A percentile compares a stretch with the other conserved stretches of the same genome.
phyloP scores from a whole-genome alignment of 108 stramenopile species.

The Asterionellopsis glacialis region DNA sequence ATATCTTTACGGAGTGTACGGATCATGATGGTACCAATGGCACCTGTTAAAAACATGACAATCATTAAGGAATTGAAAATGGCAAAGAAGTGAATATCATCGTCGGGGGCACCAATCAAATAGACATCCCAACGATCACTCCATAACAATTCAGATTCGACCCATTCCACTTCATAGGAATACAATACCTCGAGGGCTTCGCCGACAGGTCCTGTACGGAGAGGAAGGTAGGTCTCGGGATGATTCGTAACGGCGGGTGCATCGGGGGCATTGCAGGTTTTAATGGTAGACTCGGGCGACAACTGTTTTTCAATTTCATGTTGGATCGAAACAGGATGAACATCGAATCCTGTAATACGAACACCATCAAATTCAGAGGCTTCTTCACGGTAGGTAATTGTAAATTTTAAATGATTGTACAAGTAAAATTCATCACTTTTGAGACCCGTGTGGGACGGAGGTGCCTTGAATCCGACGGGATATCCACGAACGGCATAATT shows the following conservation, averaged over 20 bases:
- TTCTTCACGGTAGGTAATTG: constrained; percentile 74
- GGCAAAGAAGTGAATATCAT: constrained; percentile 98
- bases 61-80: constrained; percentile 99
- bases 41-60: constrained; percentile 95
- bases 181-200: constrained; percentile 60
- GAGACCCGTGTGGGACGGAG: constrained; percentile 39
- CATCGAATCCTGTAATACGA: constrained; percentile 94
- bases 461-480: constrained; percentile 80
- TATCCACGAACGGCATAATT: constrained; percentile 81
- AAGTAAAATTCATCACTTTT: constrained; percentile 53
- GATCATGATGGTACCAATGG: constrained; percentile 94
- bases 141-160: constrained; percentile 81
- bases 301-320: constrained; percentile 43
- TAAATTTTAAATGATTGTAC: constrained; percentile 93
- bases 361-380: constrained; percentile 63
- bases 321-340: constrained; percentile 82
- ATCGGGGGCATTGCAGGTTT: constrained; percentile 25
- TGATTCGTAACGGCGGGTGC: constrained; percentile 29
- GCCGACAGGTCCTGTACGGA: constrained; percentile 29
- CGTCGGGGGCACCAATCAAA: constrained; percentile 86
- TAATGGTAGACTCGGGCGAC: constrained; percentile 3
- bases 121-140: constrained; percentile 99
- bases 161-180: constrained; percentile 96
- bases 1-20: constrained; percentile 96
- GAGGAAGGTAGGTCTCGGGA: constrained; percentile 36